Conservation (phyloP, 495 filamentous ascomycete genomes). For the Aspergillus heteromorphus region DNA sequence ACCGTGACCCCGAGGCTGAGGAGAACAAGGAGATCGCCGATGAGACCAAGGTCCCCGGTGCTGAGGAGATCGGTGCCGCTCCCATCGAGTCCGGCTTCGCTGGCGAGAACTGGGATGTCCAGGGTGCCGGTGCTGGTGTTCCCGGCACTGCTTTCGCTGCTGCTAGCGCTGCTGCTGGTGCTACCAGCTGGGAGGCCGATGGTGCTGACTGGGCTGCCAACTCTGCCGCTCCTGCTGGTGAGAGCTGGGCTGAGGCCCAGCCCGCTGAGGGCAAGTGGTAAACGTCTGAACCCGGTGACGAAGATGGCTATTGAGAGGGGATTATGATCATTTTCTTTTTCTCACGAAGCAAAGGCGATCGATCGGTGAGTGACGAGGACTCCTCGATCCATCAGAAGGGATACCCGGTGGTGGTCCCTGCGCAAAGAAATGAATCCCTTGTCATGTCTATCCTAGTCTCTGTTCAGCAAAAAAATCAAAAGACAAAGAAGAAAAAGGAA, state of each 20-base stretch:
- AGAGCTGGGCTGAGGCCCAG: constrained; percentile 63
- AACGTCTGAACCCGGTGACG: constrained; percentile 26
- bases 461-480: constrained; percentile 29
- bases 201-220: constrained; percentile 68
- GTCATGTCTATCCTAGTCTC: constrained; percentile 47
- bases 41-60: constrained; percentile 61
- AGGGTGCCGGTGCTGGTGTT: constrained; percentile 55
- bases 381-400: neutral
- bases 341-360: constrained; percentile 23
- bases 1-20: constrained; percentile 98
- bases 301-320: constrained; percentile 33
- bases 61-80: constrained; percentile 76
- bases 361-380: neutral
- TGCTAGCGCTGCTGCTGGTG: constrained; percentile 56
- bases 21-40: constrained; percentile 85
- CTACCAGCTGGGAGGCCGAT: constrained; percentile 74
- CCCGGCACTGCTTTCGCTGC: constrained; percentile 58
- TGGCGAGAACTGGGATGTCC: constrained; percentile 51
- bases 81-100: constrained; percentile 78
- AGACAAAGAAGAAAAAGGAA: constrained; percentile 38
- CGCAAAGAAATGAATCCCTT: constrained; percentile 28
- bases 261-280: constrained; percentile 62
- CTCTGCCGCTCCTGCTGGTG: constrained; percentile 50
- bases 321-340: constrained; percentile 19
- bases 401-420: neutral